These are phyloP conservation scores for Amanita rubescens DNA, from an alignment of 768 basidiomycete species.

Conservation along the genomic window DNA sequence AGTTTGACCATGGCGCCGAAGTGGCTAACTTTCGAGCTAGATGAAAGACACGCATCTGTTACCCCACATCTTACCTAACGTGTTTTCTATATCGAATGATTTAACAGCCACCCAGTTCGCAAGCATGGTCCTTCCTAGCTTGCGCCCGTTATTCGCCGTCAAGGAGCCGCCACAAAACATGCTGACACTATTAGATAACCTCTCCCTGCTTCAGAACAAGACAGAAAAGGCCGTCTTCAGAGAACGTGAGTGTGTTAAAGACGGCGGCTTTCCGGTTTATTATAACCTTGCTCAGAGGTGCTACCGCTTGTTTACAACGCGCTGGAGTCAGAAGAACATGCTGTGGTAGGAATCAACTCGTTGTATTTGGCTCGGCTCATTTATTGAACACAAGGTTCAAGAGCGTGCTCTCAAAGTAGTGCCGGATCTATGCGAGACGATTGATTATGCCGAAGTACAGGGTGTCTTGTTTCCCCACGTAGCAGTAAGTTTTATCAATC, in stretches of 20 bases:
- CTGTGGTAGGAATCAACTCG: slow-evolving; percentile 41
- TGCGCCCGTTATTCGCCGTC: slow-evolving; percentile 84
- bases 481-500: slow-evolving; percentile 50
- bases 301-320: slow-evolving; percentile 94
- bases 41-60: slow-evolving; percentile 93
- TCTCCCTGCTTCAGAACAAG: slow-evolving; percentile 81
- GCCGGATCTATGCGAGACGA: slow-evolving; percentile 83
- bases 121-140: slow-evolving; percentile 69
- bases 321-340: slow-evolving; percentile 92
- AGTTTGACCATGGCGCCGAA: neutral
- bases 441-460: slow-evolving; percentile 94
- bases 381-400: slow-evolving; percentile 57
- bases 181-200: slow-evolving; percentile 87
- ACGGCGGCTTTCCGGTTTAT: neutral
- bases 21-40: slow-evolving; percentile 26
- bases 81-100: slow-evolving; percentile 79
- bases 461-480: slow-evolving; percentile 86
- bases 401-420: slow-evolving; percentile 82
- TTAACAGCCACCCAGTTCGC: slow-evolving; percentile 80
- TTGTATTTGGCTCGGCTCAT: slow-evolving; percentile 1
- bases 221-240: slow-evolving; percentile 81
- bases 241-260: slow-evolving; percentile 58
- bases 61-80: slow-evolving; percentile 93
- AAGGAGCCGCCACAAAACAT: slow-evolving; percentile 98
- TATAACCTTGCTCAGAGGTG: slow-evolving; percentile 57